Evolutionary conservation across 1,139 yeast genomes (phyloP).

Genomic region (Yamadazyma trypodendri): DNA sequence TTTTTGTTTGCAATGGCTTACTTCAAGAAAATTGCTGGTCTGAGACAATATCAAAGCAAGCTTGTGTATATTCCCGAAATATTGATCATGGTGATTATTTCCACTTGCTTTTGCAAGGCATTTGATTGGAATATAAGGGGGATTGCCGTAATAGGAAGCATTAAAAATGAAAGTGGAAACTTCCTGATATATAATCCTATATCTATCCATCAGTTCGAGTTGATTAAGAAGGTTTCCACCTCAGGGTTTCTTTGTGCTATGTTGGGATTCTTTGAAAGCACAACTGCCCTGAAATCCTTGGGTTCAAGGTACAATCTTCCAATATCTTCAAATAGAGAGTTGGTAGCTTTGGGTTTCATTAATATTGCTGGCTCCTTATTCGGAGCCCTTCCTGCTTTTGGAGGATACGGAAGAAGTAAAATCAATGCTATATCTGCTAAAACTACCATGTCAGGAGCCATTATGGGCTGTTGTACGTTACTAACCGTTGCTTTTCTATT

Average conservation of each 20-base stretch:
- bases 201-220: conserved; percentile 23
- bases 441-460: conserved; percentile 79
- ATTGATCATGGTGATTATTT: conserved; percentile 62
- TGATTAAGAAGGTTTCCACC: conserved; percentile 46
- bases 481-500: conserved; percentile 62
- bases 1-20: conserved; percentile 40
- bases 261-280: conserved; percentile 89
- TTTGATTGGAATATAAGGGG: conserved; percentile 59
- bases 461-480: conserved; percentile 74
- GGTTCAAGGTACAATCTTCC: conserved; percentile 68
- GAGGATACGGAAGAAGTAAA: conserved; percentile 93
- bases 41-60: conserved; percentile 20
- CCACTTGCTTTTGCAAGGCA: conserved; percentile 57
- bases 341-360: conserved; percentile 79
- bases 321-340: conserved; percentile 71
- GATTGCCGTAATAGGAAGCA: conserved; percentile 68
- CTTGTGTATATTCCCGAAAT: conserved; percentile 78
- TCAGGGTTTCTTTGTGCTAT: conserved; percentile 77
- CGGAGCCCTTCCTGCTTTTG: conserved; percentile 90
- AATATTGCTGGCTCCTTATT: conserved; percentile 66
- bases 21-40: conserved; percentile 37
- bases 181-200: conserved; percentile 36
- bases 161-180: conserved; percentile 32
- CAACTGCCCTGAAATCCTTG: conserved; percentile 83
- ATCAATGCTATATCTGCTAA: conserved; percentile 84